These are phyloP conservation scores for Striga asiatica DNA, from an alignment of 257 asterid species.

Conservation along the genomic window DNA sequence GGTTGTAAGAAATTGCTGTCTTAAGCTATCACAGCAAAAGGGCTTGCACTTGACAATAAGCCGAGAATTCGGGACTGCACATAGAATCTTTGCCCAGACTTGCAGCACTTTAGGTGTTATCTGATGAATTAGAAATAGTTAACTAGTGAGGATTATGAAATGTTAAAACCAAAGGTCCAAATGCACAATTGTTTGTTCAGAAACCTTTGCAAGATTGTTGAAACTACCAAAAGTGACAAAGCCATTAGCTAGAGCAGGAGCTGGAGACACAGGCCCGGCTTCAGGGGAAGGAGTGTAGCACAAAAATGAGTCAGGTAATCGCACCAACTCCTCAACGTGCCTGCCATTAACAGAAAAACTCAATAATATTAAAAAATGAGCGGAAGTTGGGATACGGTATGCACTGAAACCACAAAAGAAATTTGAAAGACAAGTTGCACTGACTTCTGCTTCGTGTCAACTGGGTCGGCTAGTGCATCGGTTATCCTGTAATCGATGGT, in stretches of 20 bases:
- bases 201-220: conserved; percentile 98
- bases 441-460: conserved; percentile 73
- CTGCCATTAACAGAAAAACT: conserved; percentile 36
- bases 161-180: not conserved
- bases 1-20: conserved; percentile 70
- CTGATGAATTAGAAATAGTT: conserved; percentile 28
- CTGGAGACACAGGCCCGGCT: conserved; percentile 80
- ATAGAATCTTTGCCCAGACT: conserved; percentile 94
- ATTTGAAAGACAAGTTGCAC: conserved; percentile 9
- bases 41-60: conserved; percentile 96
- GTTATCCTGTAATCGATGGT: conserved; percentile 92
- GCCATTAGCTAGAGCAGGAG: conserved; percentile 93
- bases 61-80: conserved; percentile 93
- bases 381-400: conserved; percentile 2
- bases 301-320: conserved; percentile 80
- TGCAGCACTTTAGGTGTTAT: conserved; percentile 92
- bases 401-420: not conserved
- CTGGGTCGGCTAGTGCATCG: conserved; percentile 82
- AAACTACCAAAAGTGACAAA: conserved; percentile 95
- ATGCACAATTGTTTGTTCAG: conserved; percentile 1
- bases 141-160: conserved; percentile 10
- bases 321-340: conserved; percentile 89
- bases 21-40: conserved; percentile 83
- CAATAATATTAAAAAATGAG: conserved; percentile 9
- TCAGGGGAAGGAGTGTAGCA: conserved; percentile 97